Evolutionary conservation across 495 filamentous ascomycete genomes (phyloP).

Genomic region (Parathielavia hyrcaniae): DNA sequence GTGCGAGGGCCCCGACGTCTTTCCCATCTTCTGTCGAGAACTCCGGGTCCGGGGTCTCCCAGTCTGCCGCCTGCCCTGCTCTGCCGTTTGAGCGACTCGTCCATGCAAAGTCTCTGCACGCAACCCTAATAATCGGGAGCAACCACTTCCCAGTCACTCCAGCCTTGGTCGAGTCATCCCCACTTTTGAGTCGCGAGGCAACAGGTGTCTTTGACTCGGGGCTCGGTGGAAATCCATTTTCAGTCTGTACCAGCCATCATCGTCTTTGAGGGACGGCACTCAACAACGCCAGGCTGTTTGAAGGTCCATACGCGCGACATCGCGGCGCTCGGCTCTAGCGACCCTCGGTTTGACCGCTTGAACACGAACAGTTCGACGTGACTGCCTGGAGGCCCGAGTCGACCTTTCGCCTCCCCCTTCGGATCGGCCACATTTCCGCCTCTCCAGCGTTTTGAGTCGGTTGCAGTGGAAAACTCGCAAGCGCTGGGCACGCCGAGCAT

Average conservation of each 20-base stretch:
- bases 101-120: constrained; percentile 17
- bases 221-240: constrained; percentile 14
- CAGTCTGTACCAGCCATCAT: constrained; percentile 10
- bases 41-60: constrained; percentile 26
- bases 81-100: constrained; percentile 19
- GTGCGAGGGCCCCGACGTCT: not conserved
- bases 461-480: not conserved
- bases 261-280: constrained; percentile 6
- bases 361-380: constrained; percentile 15
- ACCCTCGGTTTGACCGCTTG: constrained; percentile 1
- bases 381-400: constrained; percentile 4
- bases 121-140: constrained; percentile 27
- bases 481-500: constrained; percentile 10
- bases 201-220: constrained; percentile 12
- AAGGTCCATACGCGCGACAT: not conserved
- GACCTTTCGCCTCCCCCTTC: constrained; percentile 4
- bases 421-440: not conserved
- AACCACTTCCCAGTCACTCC: constrained; percentile 21
- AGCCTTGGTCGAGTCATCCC: constrained; percentile 26
- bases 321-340: too few relatives aligned
- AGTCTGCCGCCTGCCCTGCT: constrained; percentile 17
- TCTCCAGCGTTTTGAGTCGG: not conserved
- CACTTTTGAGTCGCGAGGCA: constrained; percentile 27
- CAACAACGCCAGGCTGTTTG: not conserved
- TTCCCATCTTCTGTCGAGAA: constrained; percentile 8